These are phyloP conservation scores for Fusarium haematococcum DNA, from an alignment of 2,329 filamentous ascomycete genomes.

Conservation along the genomic window DNA sequence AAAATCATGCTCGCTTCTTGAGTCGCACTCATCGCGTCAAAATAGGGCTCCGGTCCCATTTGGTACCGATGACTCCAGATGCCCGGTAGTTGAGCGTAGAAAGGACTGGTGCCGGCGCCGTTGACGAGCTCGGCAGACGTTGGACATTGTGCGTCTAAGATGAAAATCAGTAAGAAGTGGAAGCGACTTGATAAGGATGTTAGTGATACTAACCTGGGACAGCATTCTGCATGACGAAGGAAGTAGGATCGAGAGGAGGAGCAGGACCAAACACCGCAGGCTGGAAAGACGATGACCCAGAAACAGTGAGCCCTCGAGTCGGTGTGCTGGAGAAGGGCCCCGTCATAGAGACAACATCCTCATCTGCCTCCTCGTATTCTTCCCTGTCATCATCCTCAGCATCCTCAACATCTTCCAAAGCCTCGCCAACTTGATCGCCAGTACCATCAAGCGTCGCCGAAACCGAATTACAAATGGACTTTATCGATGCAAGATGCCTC, in stretches of 20 bases:
- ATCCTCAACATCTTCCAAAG: not conserved
- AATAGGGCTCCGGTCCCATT: constrained; percentile 45
- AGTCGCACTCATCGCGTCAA: constrained; percentile 40
- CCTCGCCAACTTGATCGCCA: not conserved
- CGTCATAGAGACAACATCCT: not conserved
- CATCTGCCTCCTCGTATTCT: not conserved
- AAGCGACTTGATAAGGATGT: fast-evolving
- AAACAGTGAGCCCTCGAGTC: not conserved
- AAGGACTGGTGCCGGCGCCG: constrained; percentile 14
- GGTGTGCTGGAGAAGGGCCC: not conserved
- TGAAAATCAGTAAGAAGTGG: not conserved
- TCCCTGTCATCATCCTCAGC: not conserved
- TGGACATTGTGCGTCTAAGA: not conserved
- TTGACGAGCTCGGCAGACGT: constrained; percentile 18
- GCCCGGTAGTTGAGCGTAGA: constrained; percentile 45
- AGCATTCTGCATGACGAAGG: not conserved
- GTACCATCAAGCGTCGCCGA: constrained; percentile 40
- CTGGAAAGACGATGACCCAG: not conserved
- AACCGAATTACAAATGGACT: constrained; percentile 41
- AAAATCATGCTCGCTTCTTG: constrained; percentile 33
- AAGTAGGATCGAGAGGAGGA: not conserved
- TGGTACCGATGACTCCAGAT: constrained; percentile 49
- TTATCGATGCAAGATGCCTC: constrained; percentile 40
- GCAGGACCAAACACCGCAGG: constrained; percentile 5
- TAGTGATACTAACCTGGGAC: not conserved